These are phyloP conservation scores for Dactylellina leptospora DNA, from an alignment of 2,329 filamentous ascomycete species.

Conservation along the genomic window DNA sequence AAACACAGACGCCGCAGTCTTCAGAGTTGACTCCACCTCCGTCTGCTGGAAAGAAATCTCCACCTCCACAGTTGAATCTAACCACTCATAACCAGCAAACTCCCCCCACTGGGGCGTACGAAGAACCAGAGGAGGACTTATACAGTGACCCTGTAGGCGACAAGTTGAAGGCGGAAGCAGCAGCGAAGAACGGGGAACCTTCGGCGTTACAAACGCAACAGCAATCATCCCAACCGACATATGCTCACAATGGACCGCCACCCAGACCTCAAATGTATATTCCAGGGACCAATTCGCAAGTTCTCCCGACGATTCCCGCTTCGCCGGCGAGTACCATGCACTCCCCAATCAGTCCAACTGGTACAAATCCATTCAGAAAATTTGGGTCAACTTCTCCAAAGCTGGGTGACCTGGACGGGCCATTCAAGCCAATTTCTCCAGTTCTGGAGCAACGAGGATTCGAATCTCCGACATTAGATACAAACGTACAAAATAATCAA, in stretches of 20 bases:
- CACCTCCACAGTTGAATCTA: conserved; percentile 23
- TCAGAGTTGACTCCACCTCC: conserved; percentile 41
- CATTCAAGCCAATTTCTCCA: conserved; percentile 42
- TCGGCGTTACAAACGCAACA: conserved; percentile 4
- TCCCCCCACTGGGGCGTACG: conserved; percentile 33
- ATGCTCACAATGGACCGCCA: conserved; percentile 24
- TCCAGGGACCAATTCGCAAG: conserved; percentile 45
- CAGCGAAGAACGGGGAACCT: conserved; percentile 9
- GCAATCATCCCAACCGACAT: conserved; percentile 1
- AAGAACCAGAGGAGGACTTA: conserved; percentile 42
- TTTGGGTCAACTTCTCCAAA: conserved; percentile 39
- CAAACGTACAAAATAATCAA: conserved; percentile 3
- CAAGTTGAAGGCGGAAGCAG: conserved; percentile 40
- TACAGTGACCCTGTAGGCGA: conserved; percentile 45
- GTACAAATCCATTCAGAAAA: conserved; percentile 47
- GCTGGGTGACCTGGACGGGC: conserved; percentile 30
- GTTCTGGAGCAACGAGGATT: conserved; percentile 41
- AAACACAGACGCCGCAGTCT: conserved; percentile 23
- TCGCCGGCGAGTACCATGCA: conserved; percentile 39
- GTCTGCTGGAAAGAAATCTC: conserved; percentile 48
- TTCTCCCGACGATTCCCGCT: conserved; percentile 45
- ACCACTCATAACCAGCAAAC: conserved; percentile 39
- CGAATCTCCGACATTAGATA: conserved; percentile 38
- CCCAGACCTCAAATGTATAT: conserved; percentile 46
- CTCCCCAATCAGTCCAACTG: conserved; percentile 34